A percentile compares a stretch with the other conserved stretches of the same genome.
Evolutionary conservation across 208 protist species (phyloP).

Genomic region (Herpetomonas tarakana): DNA sequence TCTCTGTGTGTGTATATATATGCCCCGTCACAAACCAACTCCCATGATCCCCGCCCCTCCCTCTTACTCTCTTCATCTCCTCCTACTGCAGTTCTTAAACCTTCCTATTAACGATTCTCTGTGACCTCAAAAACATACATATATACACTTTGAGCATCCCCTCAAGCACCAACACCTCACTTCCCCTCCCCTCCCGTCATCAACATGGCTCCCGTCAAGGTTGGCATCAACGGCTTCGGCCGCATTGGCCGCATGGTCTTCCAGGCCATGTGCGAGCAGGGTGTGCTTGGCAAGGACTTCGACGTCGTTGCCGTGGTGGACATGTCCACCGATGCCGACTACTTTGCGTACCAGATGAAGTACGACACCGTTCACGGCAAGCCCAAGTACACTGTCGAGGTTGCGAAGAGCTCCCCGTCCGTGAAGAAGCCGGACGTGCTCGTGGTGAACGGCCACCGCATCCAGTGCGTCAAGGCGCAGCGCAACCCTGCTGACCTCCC

Average conservation of each 20-base stretch:
- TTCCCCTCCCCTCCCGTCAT: slow-evolving; percentile 1
- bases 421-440: slow-evolving; percentile 47
- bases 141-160: no score
- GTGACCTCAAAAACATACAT: no score
- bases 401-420: slow-evolving; percentile 23
- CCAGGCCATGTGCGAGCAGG: slow-evolving; percentile 59
- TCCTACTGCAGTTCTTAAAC: no score
- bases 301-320: slow-evolving; percentile 97
- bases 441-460: slow-evolving; percentile 50
- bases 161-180: no score
- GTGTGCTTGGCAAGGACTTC: slow-evolving; percentile 71
- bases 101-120: no score
- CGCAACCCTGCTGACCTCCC: slow-evolving; percentile 88
- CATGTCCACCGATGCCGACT: slow-evolving; percentile 94
- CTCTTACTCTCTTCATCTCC: no score
- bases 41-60: no score
- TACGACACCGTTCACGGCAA: slow-evolving; percentile 95
- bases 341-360: slow-evolving; percentile 93
- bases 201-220: slow-evolving; percentile 63
- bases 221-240: slow-evolving; percentile 99
- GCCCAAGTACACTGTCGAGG: slow-evolving; percentile 60
- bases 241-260: slow-evolving; percentile 96
- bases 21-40: no score
- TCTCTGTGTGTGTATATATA: no score
- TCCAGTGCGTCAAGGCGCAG: slow-evolving; percentile 72